A percentile compares a stretch with the other conserved stretches of the same genome.
phyloP scores from a whole-genome alignment of 202 grass and related monocot species.

The Saccharum hybrid region DNA sequence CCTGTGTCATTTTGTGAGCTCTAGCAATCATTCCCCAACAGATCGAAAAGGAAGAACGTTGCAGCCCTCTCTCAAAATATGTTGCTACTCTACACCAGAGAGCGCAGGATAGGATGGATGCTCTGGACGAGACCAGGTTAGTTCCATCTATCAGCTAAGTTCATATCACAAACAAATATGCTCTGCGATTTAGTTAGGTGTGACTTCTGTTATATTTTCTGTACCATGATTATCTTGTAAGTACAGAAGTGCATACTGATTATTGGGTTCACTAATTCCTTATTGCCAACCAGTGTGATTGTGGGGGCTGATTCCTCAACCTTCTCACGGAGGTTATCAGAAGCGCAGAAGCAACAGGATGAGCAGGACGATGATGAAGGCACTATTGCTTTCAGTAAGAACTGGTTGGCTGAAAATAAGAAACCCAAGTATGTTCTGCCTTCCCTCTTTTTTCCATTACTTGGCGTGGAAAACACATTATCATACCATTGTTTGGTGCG shows the following conservation, averaged over 20 bases:
- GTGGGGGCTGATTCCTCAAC: constrained; percentile 77
- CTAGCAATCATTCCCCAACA: constrained; percentile 46
- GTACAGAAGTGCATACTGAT: constrained; percentile 20
- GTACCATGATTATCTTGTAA: neutral
- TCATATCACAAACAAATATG: constrained; percentile 39
- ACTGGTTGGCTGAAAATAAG: constrained; percentile 79
- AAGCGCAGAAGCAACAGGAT: constrained; percentile 59
- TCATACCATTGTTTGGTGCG: constrained; percentile 19
- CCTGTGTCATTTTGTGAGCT: neutral
- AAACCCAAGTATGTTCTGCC: constrained; percentile 62
- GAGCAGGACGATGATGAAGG: constrained; percentile 61
- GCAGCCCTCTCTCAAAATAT: constrained; percentile 79
- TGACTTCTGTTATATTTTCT: constrained; percentile 29
- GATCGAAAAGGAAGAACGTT: constrained; percentile 69
- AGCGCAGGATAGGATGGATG: constrained; percentile 67
- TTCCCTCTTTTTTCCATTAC: neutral
- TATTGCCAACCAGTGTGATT: constrained; percentile 57
- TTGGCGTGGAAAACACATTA: constrained; percentile 17
- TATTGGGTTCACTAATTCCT: constrained; percentile 30
- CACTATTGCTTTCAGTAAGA: constrained; percentile 71
- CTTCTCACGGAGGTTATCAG: constrained; percentile 60
- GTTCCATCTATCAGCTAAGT: constrained; percentile 15
- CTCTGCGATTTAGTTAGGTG: neutral
- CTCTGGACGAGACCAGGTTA: constrained; percentile 78
- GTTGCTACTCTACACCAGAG: constrained; percentile 66